These are phyloP conservation scores for Pseudocercospora macadamiae DNA, from an alignment of 2,329 filamentous ascomycete genomes.

Conservation along the genomic window DNA sequence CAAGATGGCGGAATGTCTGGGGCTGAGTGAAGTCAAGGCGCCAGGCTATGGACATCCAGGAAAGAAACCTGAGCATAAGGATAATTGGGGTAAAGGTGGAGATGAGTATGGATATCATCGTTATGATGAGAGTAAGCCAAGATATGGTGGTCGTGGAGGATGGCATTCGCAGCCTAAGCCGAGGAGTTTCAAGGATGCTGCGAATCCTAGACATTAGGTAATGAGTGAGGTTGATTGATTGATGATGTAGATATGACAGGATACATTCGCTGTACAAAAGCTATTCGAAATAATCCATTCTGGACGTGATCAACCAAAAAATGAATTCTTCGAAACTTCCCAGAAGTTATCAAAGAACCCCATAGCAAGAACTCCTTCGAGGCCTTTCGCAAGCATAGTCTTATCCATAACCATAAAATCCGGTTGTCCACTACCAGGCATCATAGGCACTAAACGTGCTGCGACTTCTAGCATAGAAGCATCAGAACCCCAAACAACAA, in stretches of 20 bases:
- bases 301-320: slow-evolving; percentile 33
- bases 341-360: slow-evolving; percentile 61
- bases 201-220: background rate
- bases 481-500: slow-evolving; percentile 61
- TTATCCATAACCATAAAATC: slow-evolving; percentile 58
- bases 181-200: slow-evolving; percentile 17
- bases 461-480: slow-evolving; percentile 52
- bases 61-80: slow-evolving; percentile 13
- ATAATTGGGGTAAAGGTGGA: slow-evolving; percentile 27
- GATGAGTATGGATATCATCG: slow-evolving; percentile 21
- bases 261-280: no score
- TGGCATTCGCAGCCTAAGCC: slow-evolving; percentile 20
- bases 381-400: slow-evolving; percentile 54
- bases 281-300: no score
- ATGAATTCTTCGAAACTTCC: slow-evolving; percentile 54
- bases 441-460: slow-evolving; percentile 56
- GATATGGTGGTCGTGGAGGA: slow-evolving; percentile 23
- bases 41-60: slow-evolving; percentile 21
- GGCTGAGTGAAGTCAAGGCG: slow-evolving; percentile 44
- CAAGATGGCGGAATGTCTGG: slow-evolving; percentile 70
- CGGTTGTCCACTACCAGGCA: slow-evolving; percentile 61
- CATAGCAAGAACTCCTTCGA: slow-evolving; percentile 56
- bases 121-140: slow-evolving; percentile 26
- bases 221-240: background rate
- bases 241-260: background rate